These are phyloP conservation scores for Hapsidospora chrysogenum DNA, from an alignment of 495 filamentous ascomycete genomes.

Conservation along the genomic window DNA sequence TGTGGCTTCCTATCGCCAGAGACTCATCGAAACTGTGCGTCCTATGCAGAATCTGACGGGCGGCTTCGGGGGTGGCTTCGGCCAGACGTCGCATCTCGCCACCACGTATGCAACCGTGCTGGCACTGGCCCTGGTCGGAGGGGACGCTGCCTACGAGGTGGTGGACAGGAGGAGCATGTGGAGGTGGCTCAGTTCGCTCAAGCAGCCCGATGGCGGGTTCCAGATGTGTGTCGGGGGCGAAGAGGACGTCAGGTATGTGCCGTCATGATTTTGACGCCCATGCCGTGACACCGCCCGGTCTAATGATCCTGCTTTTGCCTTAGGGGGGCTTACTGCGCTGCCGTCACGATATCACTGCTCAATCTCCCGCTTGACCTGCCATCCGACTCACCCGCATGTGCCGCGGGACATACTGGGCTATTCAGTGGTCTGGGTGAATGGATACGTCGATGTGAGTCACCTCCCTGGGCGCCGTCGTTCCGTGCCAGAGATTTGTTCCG, in stretches of 20 bases:
- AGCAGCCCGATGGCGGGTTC: conserved; percentile 74
- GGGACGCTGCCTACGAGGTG: conserved; percentile 49
- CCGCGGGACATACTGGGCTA: conserved; percentile 32
- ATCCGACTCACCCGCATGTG: conserved; percentile 35
- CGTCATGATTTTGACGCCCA: background rate
- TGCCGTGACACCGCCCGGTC: background rate
- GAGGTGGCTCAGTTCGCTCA: conserved; percentile 71
- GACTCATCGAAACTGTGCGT: conserved; percentile 51
- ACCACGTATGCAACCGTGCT: conserved; percentile 75
- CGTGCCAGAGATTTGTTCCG: conserved; percentile 2
- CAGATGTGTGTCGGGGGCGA: conserved; percentile 66
- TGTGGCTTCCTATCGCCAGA: conserved; percentile 46
- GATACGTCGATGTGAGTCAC: conserved; percentile 55
- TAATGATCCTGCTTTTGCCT: conserved; percentile 1
- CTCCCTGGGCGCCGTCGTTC: conserved; percentile 1
- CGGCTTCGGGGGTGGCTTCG: conserved; percentile 88
- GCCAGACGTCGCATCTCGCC: conserved; percentile 74
- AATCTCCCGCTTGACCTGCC: conserved; percentile 67
- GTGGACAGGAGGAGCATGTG: conserved; percentile 76
- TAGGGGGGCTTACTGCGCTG: conserved; percentile 80
- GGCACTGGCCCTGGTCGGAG: conserved; percentile 59
- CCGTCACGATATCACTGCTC: conserved; percentile 66
- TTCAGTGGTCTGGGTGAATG: conserved; percentile 59
- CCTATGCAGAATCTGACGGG: conserved; percentile 70
- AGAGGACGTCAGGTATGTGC: conserved; percentile 66